Conservation (phyloP, 1,284 basidiomycete genomes). For the Lentinula novae-zelandiae region DNA sequence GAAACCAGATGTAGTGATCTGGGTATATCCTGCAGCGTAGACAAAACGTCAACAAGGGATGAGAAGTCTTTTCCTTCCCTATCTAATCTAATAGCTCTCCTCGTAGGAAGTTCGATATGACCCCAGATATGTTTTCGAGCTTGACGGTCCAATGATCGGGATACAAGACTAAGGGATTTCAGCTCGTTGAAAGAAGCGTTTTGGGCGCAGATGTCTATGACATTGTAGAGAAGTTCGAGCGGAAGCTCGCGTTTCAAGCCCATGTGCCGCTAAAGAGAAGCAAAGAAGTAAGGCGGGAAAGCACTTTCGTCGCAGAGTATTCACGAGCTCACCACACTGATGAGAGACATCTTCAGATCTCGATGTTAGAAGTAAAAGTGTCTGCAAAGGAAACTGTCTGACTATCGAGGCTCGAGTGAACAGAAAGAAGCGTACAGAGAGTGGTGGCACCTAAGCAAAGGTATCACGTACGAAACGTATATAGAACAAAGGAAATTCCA, state of each 20-base stretch:
- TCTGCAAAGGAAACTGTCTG: not conserved
- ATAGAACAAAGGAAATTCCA: not conserved
- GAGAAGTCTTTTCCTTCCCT: not conserved
- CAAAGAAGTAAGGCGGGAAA: not conserved
- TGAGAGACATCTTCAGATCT: not conserved
- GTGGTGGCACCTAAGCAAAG: not conserved
- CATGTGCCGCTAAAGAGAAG: not conserved
- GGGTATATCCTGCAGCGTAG: not conserved
- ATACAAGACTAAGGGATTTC: not conserved
- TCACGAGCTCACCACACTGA: not conserved
- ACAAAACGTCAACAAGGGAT: not conserved
- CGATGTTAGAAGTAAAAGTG: not conserved
- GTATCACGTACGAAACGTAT: not conserved
- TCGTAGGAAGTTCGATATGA: not conserved
- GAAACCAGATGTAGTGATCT: not conserved
- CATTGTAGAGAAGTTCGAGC: not conserved
- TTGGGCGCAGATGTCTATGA: not conserved
- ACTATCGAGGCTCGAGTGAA: not conserved
- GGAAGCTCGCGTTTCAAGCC: not conserved
- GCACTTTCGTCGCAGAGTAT: too few species aligned
- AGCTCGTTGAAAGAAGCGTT: not conserved
- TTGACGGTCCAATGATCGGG: not conserved
- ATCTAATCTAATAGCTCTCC: not conserved
- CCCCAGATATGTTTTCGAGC: not conserved
- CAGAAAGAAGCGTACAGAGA: not conserved